These are phyloP conservation scores for Talaromyces liani DNA, from an alignment of 495 filamentous ascomycete genomes.

Conservation along the genomic window DNA sequence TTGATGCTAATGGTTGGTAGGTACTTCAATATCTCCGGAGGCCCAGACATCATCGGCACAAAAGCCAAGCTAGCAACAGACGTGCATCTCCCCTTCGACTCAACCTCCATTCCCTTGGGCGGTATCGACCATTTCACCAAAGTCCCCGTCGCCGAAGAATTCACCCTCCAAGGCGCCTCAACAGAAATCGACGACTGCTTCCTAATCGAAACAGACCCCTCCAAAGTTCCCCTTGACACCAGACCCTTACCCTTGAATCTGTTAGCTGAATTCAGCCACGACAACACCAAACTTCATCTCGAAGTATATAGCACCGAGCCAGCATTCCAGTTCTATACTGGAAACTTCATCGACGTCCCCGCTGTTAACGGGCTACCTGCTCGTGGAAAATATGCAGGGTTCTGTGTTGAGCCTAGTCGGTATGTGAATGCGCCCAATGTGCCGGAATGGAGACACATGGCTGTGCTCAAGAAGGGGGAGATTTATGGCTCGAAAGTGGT, in stretches of 20 bases:
- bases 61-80: constrained; percentile 62
- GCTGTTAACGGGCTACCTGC: constrained; percentile 56
- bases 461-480: constrained; percentile 65
- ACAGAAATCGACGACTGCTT: constrained; percentile 90
- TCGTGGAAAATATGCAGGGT: constrained; percentile 59
- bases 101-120: constrained; percentile 55
- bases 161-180: constrained; percentile 57
- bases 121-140: constrained; percentile 43
- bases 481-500: constrained; percentile 62
- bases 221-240: constrained; percentile 68
- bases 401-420: constrained; percentile 85
- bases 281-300: constrained; percentile 64
- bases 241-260: constrained; percentile 53
- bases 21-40: constrained; percentile 80
- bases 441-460: constrained; percentile 66
- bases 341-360: constrained; percentile 73
- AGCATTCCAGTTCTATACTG: constrained; percentile 94
- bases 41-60: constrained; percentile 66
- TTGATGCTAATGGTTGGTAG: constrained; percentile 32
- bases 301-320: constrained; percentile 86
- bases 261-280: constrained; percentile 62
- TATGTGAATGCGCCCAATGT: constrained; percentile 84
- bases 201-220: constrained; percentile 57
- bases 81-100: constrained; percentile 67
- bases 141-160: constrained; percentile 48